Conservation (phyloP, 208 protist genomes). For the Acanthamoeba triangularis region DNA sequence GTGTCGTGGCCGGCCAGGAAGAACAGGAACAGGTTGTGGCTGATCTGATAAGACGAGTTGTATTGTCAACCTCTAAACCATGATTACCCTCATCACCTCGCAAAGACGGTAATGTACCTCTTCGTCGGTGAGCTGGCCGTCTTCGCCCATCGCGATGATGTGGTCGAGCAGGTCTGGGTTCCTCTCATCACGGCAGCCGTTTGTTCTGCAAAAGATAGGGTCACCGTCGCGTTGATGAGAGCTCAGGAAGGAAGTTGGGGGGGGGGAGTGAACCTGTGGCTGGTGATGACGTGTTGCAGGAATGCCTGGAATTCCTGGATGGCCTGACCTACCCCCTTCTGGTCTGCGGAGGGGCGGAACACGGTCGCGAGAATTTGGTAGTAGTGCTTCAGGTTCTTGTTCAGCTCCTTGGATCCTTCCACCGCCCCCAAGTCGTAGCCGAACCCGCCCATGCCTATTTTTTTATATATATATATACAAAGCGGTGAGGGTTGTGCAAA, state of each 20-base stretch:
- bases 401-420: not conserved
- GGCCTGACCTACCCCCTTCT: not conserved
- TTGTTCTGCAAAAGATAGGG: too few species aligned
- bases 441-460: not conserved
- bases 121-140: not conserved
- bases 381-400: not conserved
- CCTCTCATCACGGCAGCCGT: not conserved
- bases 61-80: too few species aligned
- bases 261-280: not conserved
- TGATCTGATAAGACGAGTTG: too few species aligned
- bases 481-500: too few species aligned
- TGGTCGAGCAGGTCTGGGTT: constrained; percentile 17
- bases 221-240: too few species aligned
- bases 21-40: constrained; percentile 34
- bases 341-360: not conserved
- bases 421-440: constrained; percentile 5
- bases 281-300: not conserved
- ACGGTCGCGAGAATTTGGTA: not conserved
- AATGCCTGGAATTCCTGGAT: constrained; percentile 13
- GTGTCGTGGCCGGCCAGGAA: constrained; percentile 49
- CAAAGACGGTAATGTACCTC: too few species aligned
- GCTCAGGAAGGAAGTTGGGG: too few species aligned
- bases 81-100: too few species aligned
- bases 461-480: too few species aligned
- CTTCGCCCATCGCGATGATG: constrained; percentile 35